phyloP scores from a whole-genome alignment of 225 moss, liverwort and hornwort genomes.

The Thuidium tamariscinum region DNA sequence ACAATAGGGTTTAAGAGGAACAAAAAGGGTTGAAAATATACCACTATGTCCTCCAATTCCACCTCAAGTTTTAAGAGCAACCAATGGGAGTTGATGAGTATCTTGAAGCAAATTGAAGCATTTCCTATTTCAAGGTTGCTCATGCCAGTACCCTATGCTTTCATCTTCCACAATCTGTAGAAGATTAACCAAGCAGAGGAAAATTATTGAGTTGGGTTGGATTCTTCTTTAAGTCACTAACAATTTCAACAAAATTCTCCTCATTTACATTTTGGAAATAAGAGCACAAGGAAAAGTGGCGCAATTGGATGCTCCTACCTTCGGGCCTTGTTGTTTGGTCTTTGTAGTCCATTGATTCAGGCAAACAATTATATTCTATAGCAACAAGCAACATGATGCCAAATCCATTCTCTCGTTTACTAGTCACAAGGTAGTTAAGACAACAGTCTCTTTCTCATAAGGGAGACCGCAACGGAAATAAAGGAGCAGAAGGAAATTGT shows the following conservation, averaged over 20 bases:
- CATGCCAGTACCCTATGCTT: not conserved
- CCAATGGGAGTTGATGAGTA: not conserved
- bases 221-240: not conserved
- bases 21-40: not conserved
- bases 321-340: not conserved
- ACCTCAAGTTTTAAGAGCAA: not conserved
- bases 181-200: not conserved
- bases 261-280: accelerated
- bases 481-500: no score
- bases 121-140: not conserved
- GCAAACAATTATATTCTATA: no score
- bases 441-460: no score
- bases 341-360: not conserved
- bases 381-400: no score
- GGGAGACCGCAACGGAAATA: no score
- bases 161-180: not conserved
- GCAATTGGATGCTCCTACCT: not conserved
- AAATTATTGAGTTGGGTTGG: not conserved
- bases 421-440: no score
- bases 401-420: no score
- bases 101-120: no score
- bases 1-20: accelerated
- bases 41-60: no score
- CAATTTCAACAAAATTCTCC: no score
- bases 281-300: not conserved